Evolutionary conservation across 768 basidiomycete species (phyloP), one percentile per base, ranked within the genome.

Genomic region (Collybia sordida): DNA sequence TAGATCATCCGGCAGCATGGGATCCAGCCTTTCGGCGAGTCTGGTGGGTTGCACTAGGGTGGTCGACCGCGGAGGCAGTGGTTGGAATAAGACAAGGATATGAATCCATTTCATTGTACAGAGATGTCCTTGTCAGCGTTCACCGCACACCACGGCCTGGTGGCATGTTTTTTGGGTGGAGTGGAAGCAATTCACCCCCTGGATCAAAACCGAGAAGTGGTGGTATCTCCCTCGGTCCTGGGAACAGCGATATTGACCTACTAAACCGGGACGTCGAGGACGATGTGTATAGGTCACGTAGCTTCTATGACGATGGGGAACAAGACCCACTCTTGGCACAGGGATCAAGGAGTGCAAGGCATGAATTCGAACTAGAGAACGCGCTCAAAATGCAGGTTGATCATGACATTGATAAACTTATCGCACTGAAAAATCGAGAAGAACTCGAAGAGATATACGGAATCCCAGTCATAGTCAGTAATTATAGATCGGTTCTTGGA

Each of bases 391-490:
- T 57, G 31, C 80, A 79, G 49, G 74, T 88, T 25, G 84, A 89
- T 51, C 70, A 74, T 36, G 86, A 90, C 61, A 68, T 92, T 27
- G 83, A 89, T 22, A 72, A 80, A 61, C 66, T 93, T 19, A 63
- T 89, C 35, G 70, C 74, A 1, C 64, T 89, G 46, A 85, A 84
- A 58, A 75, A 73, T 17, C 72, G 90, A 36, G 85, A 88, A 60
- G 91, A 93, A 51, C 66, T 93, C 34, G 90, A 92, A 61, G 81
- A 83, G 42, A 75, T 90, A 4, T 92, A 90, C 59, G 90, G 90
- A 1, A 65, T 88, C n/a, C 86, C 91, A 2, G 74, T 86, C 34
- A 82, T 93, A 40, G 88, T 90, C 64, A 55, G 86, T 82, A 18
- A 36, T 45, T 19, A 23, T 44, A 37, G 49, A 43, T 25, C 34